A percentile compares a stretch with the other conserved stretches of the same genome.
These are phyloP conservation scores for Physocladia obscura DNA, from an alignment of 192 early-diverging fungal genomes.

Conservation along the genomic window DNA sequence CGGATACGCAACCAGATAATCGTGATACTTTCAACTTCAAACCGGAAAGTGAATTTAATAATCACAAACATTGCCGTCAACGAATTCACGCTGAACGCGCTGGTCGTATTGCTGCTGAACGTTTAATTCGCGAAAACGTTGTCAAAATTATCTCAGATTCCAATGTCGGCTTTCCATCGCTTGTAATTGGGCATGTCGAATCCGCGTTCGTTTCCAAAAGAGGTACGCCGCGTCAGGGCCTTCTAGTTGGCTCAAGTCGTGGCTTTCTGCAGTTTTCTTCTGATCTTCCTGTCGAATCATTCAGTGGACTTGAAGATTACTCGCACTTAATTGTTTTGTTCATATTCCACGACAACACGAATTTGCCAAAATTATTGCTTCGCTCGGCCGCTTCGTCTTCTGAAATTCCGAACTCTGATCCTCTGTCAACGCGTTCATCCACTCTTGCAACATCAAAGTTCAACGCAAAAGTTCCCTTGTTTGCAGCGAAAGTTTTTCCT, in stretches of 20 bases:
- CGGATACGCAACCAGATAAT: not conserved
- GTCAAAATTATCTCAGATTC: conserved; percentile 25
- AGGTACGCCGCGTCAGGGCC: conserved; percentile 40
- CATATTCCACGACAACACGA: conserved; percentile 44
- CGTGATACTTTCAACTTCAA: not conserved
- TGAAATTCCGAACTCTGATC: not conserved
- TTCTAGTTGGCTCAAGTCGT: conserved; percentile 29
- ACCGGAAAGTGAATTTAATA: not conserved
- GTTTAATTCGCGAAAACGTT: conserved; percentile 26
- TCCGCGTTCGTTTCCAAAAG: conserved; percentile 30
- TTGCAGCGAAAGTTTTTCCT: conserved; percentile 39
- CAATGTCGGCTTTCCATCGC: conserved; percentile 33
- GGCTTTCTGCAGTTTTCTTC: conserved; percentile 14
- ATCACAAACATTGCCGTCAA: conserved; percentile 11
- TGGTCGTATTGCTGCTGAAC: conserved; percentile 39
- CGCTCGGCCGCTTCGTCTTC: conserved; percentile 13
- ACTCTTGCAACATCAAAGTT: conserved; percentile 27
- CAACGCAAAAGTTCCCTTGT: conserved; percentile 33
- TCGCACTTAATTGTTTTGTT: conserved; percentile 37
- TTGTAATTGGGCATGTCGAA: conserved; percentile 32
- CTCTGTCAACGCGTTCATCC: conserved; percentile 15
- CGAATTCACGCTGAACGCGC: conserved; percentile 35
- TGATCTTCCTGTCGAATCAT: conserved; percentile 34
- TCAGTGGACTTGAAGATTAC: conserved; percentile 33
- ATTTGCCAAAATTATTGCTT: conserved; percentile 33